Evolutionary conservation across 2,329 filamentous ascomycete genomes (phyloP).

Genomic region (Paecilomyces niveus): DNA sequence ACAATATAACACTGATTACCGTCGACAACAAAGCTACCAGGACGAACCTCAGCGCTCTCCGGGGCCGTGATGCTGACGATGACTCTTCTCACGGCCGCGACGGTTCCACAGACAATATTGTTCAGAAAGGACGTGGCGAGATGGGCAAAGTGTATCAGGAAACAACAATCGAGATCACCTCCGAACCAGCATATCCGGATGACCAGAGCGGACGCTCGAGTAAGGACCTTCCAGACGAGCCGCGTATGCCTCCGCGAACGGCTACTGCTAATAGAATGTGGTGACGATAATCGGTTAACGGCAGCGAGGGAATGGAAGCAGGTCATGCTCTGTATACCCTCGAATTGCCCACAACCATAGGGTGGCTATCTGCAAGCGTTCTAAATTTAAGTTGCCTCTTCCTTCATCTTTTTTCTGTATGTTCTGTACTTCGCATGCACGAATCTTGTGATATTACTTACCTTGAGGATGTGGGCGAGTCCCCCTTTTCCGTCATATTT

Average conservation of each 20-base stretch:
- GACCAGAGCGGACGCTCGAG: conserved; percentile 20
- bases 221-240: conserved; percentile 12
- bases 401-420: neutral
- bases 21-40: conserved; percentile 18
- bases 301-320: neutral
- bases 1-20: conserved; percentile 24
- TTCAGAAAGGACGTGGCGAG: conserved; percentile 21
- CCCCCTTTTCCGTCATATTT: neutral
- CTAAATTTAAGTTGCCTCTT: neutral
- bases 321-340: neutral
- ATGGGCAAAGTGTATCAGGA: conserved; percentile 38
- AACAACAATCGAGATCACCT: conserved; percentile 37
- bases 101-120: conserved; percentile 41
- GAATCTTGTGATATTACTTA: neutral
- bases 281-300: neutral
- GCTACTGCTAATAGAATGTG: neutral
- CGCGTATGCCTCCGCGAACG: neutral
- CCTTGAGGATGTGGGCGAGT: neutral
- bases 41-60: conserved; percentile 16
- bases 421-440: neutral
- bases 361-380: neutral
- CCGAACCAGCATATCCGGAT: conserved; percentile 25
- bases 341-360: neutral
- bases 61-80: conserved; percentile 8
- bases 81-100: conserved; percentile 30